Evolutionary conservation across 768 basidiomycete species (phyloP), one percentile per base, ranked within the genome.

Genomic region (Leucocoprinus birnbaumii): DNA sequence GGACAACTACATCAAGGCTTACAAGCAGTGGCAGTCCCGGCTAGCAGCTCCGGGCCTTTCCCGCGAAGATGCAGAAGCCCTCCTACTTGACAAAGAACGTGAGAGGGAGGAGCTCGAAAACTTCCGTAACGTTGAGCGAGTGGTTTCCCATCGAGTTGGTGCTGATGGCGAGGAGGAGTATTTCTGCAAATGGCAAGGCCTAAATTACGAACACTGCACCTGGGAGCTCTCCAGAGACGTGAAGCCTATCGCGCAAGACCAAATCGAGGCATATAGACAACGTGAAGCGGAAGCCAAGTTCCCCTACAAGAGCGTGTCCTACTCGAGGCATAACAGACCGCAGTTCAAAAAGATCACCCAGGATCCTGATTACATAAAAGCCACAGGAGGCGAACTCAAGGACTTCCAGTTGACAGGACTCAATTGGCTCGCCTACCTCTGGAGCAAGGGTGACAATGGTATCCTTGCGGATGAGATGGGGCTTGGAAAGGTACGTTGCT

Each of bases 381-480:
- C 68, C 18, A 91, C 89, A 0, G 94, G 94, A 26, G 94, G 94
- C 5, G 71, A 85, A 59, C 78, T 98, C 58, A 99, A 99, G 72
- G 97, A 98, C 64, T 99, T 99, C 76, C 97, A 99, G 74, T 78
- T 98, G 38, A 97, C 94, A 2, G 97, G 97, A 21, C 78, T 99
- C 59, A 99, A 99, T 66, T 99, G 97, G 97, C 79, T 99, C n/a
- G 89, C 92, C 3, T 98, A 96, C 70, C 75, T 95, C 14, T 98
- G 97, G 97, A 86, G 82, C 60, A 85, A 92, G 62, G 91, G 91
- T 8, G 89, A 96, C 63, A 98, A 98, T 66, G 97, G 97, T 18
- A 97, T 99, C 56, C 74, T 99, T 34, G 97, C 97, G 0, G 97
- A 99, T 65, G 97, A 99, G 80, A 99, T 98, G 97, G 97, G 97